Percentiles rank a stretch among this genome's conserved stretches.
These are phyloP conservation scores for Petrea volubilis DNA, from an alignment of 257 asterid species.

Conservation along the genomic window DNA sequence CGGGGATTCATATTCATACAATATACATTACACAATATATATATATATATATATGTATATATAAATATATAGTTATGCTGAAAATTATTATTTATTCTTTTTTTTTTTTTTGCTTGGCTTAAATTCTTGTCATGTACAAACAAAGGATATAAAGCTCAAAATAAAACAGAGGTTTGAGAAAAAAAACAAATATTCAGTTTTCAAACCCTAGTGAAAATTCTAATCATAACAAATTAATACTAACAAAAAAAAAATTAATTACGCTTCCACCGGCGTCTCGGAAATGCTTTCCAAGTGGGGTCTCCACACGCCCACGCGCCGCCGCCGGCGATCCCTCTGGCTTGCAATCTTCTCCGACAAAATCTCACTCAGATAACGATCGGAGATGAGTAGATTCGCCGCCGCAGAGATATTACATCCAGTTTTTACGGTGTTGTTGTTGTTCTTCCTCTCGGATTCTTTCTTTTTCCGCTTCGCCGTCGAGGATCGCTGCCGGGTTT, in stretches of 20 bases:
- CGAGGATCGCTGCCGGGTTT: constrained; percentile 28
- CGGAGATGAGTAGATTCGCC: constrained; percentile 36
- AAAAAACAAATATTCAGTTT: constrained; percentile 18
- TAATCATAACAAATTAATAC: constrained; percentile 10
- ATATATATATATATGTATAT: no score
- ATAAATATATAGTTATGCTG: not conserved
- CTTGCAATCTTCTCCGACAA: constrained; percentile 54
- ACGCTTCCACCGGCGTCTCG: constrained; percentile 50
- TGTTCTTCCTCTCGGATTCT: constrained; percentile 34
- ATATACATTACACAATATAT: no score
- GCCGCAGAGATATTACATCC: constrained; percentile 21
- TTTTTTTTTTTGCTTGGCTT: constrained; percentile 19
- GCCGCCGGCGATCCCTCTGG: constrained; percentile 60
- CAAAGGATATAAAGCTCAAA: not conserved
- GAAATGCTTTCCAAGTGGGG: constrained; percentile 75
- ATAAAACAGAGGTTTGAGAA: constrained; percentile 1
- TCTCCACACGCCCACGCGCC: constrained; percentile 68
- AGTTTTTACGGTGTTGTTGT: not conserved
- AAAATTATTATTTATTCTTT: not conserved
- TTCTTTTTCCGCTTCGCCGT: constrained; percentile 39
- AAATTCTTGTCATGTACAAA: constrained; percentile 40
- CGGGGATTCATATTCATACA: no score
- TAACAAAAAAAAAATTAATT: not conserved
- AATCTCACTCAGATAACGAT: constrained; percentile 62
- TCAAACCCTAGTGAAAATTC: constrained; percentile 36